A percentile compares a stretch with the other conserved stretches of the same genome.
Conservation (phyloP, 495 filamentous ascomycete genomes). For the Penicillium bialowiezense region DNA sequence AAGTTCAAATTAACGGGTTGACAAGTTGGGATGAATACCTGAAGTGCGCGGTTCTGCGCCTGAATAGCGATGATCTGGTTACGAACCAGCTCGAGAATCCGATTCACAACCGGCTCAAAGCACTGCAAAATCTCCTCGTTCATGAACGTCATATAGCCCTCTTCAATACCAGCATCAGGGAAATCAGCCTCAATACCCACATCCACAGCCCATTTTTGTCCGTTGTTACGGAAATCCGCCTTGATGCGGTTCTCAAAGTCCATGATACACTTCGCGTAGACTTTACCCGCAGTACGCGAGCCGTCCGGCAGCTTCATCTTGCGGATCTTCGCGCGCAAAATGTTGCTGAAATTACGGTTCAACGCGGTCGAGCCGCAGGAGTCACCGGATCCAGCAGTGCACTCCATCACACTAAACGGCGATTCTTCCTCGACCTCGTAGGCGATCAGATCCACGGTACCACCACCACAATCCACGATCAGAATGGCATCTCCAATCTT, state of each 20-base stretch:
- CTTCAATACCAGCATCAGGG: slow-evolving; percentile 75
- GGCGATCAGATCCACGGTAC: slow-evolving; percentile 77
- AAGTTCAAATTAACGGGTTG: neutral
- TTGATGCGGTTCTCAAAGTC: slow-evolving; percentile 84
- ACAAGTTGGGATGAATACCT: slow-evolving; percentile 46
- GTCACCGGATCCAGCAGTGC: slow-evolving; percentile 74
- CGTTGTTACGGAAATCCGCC: slow-evolving; percentile 79
- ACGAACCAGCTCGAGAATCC: slow-evolving; percentile 71
- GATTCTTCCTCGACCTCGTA: slow-evolving; percentile 79
- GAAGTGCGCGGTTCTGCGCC: slow-evolving; percentile 67
- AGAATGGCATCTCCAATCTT: slow-evolving; percentile 74
- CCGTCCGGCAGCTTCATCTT: slow-evolving; percentile 84
- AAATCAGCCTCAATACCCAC: slow-evolving; percentile 77
- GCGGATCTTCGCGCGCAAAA: slow-evolving; percentile 73
- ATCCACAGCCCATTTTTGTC: slow-evolving; percentile 82
- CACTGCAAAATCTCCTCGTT: slow-evolving; percentile 81
- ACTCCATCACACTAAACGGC: slow-evolving; percentile 74
- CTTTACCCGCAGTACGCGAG: slow-evolving; percentile 70
- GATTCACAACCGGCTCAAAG: slow-evolving; percentile 77
- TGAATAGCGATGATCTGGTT: slow-evolving; percentile 83
- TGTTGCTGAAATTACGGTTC: slow-evolving; percentile 80
- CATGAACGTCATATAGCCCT: slow-evolving; percentile 80
- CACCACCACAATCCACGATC: slow-evolving; percentile 78
- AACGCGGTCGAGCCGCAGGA: slow-evolving; percentile 76
- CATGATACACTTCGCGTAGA: slow-evolving; percentile 83